phyloP scores from a whole-genome alignment of 2,329 filamentous ascomycete species.

The Juglanconis oblonga region DNA sequence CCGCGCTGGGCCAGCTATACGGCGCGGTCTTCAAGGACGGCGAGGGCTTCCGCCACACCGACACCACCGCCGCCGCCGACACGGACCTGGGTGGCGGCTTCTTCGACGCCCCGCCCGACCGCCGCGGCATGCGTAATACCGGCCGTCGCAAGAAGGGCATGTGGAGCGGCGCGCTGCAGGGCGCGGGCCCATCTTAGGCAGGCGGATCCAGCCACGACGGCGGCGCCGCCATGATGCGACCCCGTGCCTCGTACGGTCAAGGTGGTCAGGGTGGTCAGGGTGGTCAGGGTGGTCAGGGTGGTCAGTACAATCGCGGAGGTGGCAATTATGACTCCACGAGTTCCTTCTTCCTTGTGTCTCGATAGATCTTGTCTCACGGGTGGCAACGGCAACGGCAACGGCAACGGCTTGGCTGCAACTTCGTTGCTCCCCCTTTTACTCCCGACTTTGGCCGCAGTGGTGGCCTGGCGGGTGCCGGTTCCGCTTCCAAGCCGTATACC shows the following conservation, averaged over 20 bases:
- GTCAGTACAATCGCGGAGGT: not conserved
- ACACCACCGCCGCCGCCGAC: slow-evolving; percentile 22
- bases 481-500: too few relatives aligned
- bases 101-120: not conserved
- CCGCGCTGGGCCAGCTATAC: slow-evolving; percentile 68
- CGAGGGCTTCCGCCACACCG: slow-evolving; percentile 58
- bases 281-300: not conserved
- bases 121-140: not conserved
- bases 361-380: too few relatives aligned
- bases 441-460: too few relatives aligned
- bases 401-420: too few relatives aligned
- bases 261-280: not conserved
- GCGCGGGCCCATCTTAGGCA: not conserved
- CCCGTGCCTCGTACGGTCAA: not conserved
- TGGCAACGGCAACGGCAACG: too few relatives aligned
- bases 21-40: slow-evolving; percentile 71
- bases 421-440: too few relatives aligned
- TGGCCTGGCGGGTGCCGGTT: too few relatives aligned
- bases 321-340: too few relatives aligned
- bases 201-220: not conserved
- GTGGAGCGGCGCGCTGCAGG: not conserved
- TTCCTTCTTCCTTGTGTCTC: too few relatives aligned
- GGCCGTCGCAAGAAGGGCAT: not conserved
- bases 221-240: not conserved
- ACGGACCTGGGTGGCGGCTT: slow-evolving; percentile 7